Evolutionary conservation across 768 basidiomycete species (phyloP).

Genomic region (Kwoniella shandongensis): DNA sequence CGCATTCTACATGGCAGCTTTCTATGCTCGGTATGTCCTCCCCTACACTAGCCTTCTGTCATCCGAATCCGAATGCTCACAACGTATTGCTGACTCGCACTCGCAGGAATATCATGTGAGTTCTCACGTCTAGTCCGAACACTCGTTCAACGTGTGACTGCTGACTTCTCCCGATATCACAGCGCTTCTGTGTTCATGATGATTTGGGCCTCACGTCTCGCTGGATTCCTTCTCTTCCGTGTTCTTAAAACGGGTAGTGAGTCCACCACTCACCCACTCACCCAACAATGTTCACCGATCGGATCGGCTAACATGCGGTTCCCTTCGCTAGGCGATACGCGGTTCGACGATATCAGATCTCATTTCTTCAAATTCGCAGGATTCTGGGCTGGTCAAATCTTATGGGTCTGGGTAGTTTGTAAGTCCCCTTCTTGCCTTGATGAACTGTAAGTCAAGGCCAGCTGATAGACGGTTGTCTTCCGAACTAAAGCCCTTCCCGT

Average conservation of each 20-base stretch:
- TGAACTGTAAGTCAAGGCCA: too few species aligned
- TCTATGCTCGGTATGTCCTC: conserved; percentile 56
- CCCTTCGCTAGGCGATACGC: conserved; percentile 56
- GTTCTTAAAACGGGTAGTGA: conserved; percentile 65
- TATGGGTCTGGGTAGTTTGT: conserved; percentile 59
- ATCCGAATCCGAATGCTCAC: neutral
- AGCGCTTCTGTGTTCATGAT: conserved; percentile 60
- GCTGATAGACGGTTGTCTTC: neutral
- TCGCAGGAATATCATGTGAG: conserved; percentile 29
- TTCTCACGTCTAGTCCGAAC: neutral
- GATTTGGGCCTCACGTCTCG: conserved; percentile 65
- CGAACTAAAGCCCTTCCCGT: conserved; percentile 64
- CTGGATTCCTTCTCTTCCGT: conserved; percentile 69
- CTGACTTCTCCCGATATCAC: too few species aligned
- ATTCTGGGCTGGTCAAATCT: conserved; percentile 65
- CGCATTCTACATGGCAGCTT: conserved; percentile 51
- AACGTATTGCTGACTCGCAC: neutral
- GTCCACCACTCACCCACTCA: too few species aligned
- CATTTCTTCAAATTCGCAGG: conserved; percentile 67
- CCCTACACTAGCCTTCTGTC: conserved; percentile 14
- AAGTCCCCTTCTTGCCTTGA: conserved; percentile 7
- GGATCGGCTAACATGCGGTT: neutral
- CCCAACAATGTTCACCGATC: too few species aligned
- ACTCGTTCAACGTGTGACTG: too few species aligned
- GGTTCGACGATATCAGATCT: conserved; percentile 67